These are phyloP conservation scores for Claviceps sp. DNA, from an alignment of 2,329 filamentous ascomycete species.

Conservation along the genomic window DNA sequence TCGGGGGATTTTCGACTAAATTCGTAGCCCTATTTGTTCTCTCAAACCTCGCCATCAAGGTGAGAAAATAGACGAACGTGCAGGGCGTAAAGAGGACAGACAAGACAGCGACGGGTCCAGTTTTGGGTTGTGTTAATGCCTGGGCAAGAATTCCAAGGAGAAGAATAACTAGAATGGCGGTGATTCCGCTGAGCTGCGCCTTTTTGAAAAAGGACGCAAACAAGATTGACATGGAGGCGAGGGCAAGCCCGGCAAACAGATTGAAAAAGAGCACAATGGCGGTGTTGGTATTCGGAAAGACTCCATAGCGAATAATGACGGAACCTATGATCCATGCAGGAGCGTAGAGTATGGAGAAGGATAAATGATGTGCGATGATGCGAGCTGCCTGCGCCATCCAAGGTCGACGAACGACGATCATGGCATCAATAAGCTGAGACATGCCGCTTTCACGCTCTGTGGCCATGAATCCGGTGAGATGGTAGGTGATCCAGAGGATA, in stretches of 20 bases:
- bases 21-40: constrained; percentile 44
- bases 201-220: constrained; percentile 75
- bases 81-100: constrained; percentile 74
- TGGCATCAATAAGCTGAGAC: constrained; percentile 77
- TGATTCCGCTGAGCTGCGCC: constrained; percentile 77
- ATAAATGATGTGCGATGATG: constrained; percentile 65
- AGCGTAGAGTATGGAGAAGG: constrained; percentile 67
- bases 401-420: constrained; percentile 63
- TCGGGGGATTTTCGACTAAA: constrained; percentile 47
- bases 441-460: constrained; percentile 78
- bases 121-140: constrained; percentile 48
- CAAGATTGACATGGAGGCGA: constrained; percentile 70
- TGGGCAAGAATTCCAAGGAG: constrained; percentile 74
- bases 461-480: constrained; percentile 75
- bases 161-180: constrained; percentile 57
- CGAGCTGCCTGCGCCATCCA: constrained; percentile 71
- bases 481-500: constrained; percentile 72
- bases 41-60: constrained; percentile 67
- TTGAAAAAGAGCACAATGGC: constrained; percentile 62
- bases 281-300: constrained; percentile 51
- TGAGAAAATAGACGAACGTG: constrained; percentile 72
- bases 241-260: constrained; percentile 59
- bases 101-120: constrained; percentile 52
- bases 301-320: constrained; percentile 45
- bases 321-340: constrained; percentile 74